Evolutionary conservation across 2,329 filamentous ascomycete genomes (phyloP), one percentile per base, ranked within the genome.

Genomic region (Aspergillus sp.): DNA sequence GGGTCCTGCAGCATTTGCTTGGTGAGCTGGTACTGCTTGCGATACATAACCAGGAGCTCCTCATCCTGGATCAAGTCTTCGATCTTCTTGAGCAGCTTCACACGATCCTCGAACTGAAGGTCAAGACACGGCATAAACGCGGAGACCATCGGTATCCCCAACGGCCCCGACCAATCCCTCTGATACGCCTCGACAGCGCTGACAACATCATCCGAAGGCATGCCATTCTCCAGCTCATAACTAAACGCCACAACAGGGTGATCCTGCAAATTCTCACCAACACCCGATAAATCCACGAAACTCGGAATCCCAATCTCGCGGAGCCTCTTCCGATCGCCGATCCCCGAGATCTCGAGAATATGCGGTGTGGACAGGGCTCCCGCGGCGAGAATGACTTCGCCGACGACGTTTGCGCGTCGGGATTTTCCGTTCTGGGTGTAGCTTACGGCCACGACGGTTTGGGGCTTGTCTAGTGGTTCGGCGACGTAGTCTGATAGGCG

Each of bases 301-400:
- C 76, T 71, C 4, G 76, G 66, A 8, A 85, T 77, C 0, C 77
- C 77, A 2, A 78, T 77, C 1, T 69, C 68, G 9, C 74, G 62
- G 1, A 85, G 73, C 13, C 83, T 68, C 0, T 76, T 68, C 3
- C 76, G 71, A 48, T 80, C 76, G 4, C 87, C 87, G 48, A 90
- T 80, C 0, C 87, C 87, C 0, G 85, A 88, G 0, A 88, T 76
- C 66, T 89, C 86, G 11, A 85, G 80, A 15, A 86, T 77, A 72
- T 84, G 85, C 11, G 82, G 87, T 15, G 83, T 85, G 68, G 83
- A 82, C 45, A 84, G 77, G 34, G 81, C 81, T 0, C 88, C 88
- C 0, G 86, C 86, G 1, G 84, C 83, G 2, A 90, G 73, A 46
- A 90, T 81, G 5, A 89, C 81, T 64, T 89, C 87, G 54, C 72